phyloP scores from a whole-genome alignment of 2,329 filamentous ascomycete species.

The Daldinia eschscholtzii region DNA sequence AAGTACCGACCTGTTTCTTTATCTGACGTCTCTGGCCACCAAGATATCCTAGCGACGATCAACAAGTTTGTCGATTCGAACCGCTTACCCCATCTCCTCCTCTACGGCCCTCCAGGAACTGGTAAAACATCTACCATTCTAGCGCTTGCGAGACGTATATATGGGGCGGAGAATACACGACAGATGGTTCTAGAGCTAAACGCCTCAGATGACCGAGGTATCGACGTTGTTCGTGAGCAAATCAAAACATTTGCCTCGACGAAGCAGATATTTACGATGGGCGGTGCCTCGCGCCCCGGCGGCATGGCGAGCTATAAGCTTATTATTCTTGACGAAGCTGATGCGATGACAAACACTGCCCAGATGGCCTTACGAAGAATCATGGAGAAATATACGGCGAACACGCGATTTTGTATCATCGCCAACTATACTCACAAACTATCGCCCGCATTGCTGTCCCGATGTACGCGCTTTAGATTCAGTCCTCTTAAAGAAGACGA shows the following conservation, averaged over 20 bases:
- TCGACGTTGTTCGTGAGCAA: slow-evolving; percentile 97
- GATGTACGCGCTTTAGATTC: slow-evolving; percentile 95
- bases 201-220: slow-evolving; percentile 95
- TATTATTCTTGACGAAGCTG: slow-evolving; percentile 98
- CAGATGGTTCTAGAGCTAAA: slow-evolving; percentile 99
- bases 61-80: slow-evolving; percentile 98
- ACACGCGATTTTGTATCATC: slow-evolving; percentile 98
- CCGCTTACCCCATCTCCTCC: slow-evolving; percentile 91
- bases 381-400: slow-evolving; percentile 99
- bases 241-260: slow-evolving; percentile 99
- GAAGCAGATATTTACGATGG: slow-evolving; percentile 90
- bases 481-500: slow-evolving; percentile 91
- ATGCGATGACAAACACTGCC: slow-evolving; percentile 98
- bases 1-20: slow-evolving; percentile 94
- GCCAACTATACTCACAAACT: slow-evolving; percentile 99
- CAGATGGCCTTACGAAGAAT: slow-evolving; percentile 97
- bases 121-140: slow-evolving; percentile 98
- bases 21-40: slow-evolving; percentile 93
- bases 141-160: slow-evolving; percentile 91
- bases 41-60: slow-evolving; percentile 97
- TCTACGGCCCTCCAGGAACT: slow-evolving; percentile 96
- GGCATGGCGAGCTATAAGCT: slow-evolving; percentile 87
- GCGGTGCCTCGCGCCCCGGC: slow-evolving; percentile 61
- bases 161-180: slow-evolving; percentile 90
- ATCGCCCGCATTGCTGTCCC: slow-evolving; percentile 88